A percentile compares a stretch with the other conserved stretches of the same genome.
phyloP scores from a whole-genome alignment of 2,329 filamentous ascomycete species.

The Exophiala phaeomuriformis region DNA sequence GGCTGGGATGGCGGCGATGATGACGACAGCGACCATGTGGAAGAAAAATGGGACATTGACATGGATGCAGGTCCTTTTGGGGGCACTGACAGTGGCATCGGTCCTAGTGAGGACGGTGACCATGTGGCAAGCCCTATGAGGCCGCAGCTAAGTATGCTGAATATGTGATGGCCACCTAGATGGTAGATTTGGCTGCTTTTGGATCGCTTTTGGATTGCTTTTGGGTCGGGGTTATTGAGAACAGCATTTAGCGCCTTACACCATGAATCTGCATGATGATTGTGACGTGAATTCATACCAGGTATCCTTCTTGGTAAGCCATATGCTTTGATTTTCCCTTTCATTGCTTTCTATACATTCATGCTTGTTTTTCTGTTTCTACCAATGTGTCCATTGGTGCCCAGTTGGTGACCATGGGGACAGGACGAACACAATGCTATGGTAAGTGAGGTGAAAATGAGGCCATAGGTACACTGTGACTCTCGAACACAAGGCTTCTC shows the following conservation, averaged over 20 bases:
- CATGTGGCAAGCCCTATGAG: constrained; percentile 52
- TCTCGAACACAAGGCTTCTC: too few species aligned
- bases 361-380: too few species aligned
- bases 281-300: not conserved
- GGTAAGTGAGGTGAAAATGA: too few species aligned
- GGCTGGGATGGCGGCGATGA: constrained; percentile 55
- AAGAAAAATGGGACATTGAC: constrained; percentile 86
- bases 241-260: not conserved
- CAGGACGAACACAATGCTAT: too few species aligned
- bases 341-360: too few species aligned
- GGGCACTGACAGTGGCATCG: constrained; percentile 42
- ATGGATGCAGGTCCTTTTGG: constrained; percentile 52
- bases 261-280: not conserved
- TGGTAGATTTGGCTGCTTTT: not conserved
- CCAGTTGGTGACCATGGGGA: not conserved
- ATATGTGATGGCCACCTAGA: constrained; percentile 41
- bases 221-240: not conserved
- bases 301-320: not conserved
- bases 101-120: constrained; percentile 59
- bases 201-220: not conserved
- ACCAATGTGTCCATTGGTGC: not conserved
- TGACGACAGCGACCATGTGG: constrained; percentile 33
- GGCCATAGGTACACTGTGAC: too few species aligned
- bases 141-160: constrained; percentile 66
- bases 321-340: not conserved